Base-by-base conservation (phyloP, 208 protist species). In the Kentomonas sorsogonicus region DNA sequence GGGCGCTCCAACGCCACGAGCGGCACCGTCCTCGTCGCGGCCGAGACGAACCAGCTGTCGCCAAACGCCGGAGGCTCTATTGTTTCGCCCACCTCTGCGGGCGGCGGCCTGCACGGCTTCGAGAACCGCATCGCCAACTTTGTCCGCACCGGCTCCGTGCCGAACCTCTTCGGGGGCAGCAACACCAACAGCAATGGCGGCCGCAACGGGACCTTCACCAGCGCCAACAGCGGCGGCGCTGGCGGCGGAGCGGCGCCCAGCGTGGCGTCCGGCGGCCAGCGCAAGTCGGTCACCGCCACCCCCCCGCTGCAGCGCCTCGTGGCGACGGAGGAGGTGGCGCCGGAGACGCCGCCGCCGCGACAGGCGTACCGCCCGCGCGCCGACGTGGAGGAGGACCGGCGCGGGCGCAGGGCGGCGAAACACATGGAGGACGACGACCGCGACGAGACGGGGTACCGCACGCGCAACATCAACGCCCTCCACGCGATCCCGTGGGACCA, bases 401-500 rank as follows among this genome's bases (percentile, higher is more conserved):
- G 74, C 60, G 25, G n/a, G n/a, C n/a, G n/a, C n/a, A n/a, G n/a
- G n/a, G n/a, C n/a, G n/a, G n/a, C n/a, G n/a, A n/a, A n/a, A n/a
- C n/a, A n/a, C n/a, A n/a, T n/a, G n/a, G 82, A 90, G 38, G 74
- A 84, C 27, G 82, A 93, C 41, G 83, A 89, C 59, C 66, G 65
- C 11, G 79, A 94, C 27, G 85, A 95, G 63, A 67, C 66, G 15
- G 76, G 74, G 43, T 80, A 82, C 47, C 69, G 71, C 27, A 71
- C 70, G 27, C 57, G 71, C 45, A 80, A 74, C 55, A 84, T 73
- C 45, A 85, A 84, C 51, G 88, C 83, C 10, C 63, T 95, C 38
- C 88, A 95, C 64, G 77, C 79, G 52, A 95, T 95, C 53, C 88
- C 88, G 47, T 95, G 88, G 85, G 83, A 92, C 54, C 81, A 95